Evolutionary conservation across 2,329 filamentous ascomycete genomes (phyloP), one percentile per base, ranked within the genome.

Genomic region (Colletotrichum sidae): DNA sequence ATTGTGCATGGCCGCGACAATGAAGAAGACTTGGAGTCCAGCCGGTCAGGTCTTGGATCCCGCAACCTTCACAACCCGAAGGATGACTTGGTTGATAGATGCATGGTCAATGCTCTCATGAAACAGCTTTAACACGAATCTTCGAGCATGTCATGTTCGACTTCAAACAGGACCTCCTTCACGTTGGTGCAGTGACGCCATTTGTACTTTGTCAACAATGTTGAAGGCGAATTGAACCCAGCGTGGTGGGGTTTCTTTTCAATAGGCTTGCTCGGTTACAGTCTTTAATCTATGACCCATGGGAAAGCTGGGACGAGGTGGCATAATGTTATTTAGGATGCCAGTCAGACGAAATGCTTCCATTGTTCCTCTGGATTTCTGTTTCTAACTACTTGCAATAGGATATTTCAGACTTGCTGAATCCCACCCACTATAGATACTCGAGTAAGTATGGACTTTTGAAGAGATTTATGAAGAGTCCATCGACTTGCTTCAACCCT

Each of bases 181-280:
- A 15, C 49, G 72, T 77, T 38, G 12, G 71, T 4, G 72, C 60
- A 38, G 75, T 77, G 44, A 77, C 74, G 3, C 47, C 68, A 54
- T 65, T 78, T 41, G 62, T 76, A 34, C 69, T 79, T 15, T 73
- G 74, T 67, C 75, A 75, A 70, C 73, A 78, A 58, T 57, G 77
- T 51, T 72, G 77, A 15, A 73, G 73, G 68, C 63, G 50, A 11
- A 17, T 78, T 69, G 34, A 11, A 38, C 55, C 65, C 8, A 1
- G 0, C 6, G 34, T 12, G 47, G 47, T 77, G 7, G 8, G 34
- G 7, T 6, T 47, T 8, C 6, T 79, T 53, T 53, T 75, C 4
- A n/a, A 46, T 3, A 72, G 46, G 6, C 67, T 79, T 52, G 33
- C 37, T 55, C 53, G 71, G 49, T 65, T 79, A 49, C 70, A 77